phyloP scores from a whole-genome alignment of 176 grass and related monocot genomes.

The Aegilops sharonensis region DNA sequence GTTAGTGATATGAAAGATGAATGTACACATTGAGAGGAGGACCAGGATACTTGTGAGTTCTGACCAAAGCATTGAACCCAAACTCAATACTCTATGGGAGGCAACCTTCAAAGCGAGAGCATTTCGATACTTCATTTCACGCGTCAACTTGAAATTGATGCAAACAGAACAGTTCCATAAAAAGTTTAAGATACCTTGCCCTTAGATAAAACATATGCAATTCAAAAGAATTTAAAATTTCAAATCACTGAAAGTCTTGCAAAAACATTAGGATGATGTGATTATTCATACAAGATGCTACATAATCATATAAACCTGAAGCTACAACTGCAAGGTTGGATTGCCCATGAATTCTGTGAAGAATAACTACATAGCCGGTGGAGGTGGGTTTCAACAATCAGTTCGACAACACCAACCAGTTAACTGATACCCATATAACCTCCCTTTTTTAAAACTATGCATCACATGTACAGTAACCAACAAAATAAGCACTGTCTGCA shows the following conservation, averaged over 20 bases:
- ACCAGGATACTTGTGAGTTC: background rate
- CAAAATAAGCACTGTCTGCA: background rate
- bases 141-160: background rate
- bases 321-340: background rate
- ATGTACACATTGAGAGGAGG: background rate
- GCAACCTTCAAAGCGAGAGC: background rate
- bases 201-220: background rate
- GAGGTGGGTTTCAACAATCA: background rate
- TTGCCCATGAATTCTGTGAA: background rate
- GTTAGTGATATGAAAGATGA: background rate
- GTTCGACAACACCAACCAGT: background rate
- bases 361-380: background rate
- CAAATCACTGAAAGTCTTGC: background rate
- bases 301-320: background rate
- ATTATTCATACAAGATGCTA: background rate
- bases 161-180: background rate
- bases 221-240: background rate
- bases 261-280: background rate
- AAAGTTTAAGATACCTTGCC: background rate
- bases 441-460: too few relatives aligned
- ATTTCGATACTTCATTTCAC: background rate
- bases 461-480: background rate
- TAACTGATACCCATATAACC: background rate
- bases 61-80: background rate
- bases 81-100: background rate